phyloP scores from a whole-genome alignment of 768 basidiomycete genomes.

The Tylopilus balloui region DNA sequence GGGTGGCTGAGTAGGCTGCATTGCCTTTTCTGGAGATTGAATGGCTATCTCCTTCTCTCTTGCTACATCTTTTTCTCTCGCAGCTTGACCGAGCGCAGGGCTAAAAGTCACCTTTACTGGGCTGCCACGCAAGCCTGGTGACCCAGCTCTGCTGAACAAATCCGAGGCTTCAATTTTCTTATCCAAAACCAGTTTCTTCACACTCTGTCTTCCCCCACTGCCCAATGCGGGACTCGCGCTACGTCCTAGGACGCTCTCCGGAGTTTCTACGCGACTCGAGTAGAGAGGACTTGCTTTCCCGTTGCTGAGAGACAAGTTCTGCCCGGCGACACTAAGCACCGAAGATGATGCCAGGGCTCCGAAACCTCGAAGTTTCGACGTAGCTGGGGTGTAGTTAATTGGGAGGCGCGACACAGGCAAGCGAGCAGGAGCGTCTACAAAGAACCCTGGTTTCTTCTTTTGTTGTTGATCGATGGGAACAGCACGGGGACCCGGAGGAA shows the following conservation, averaged over 20 bases:
- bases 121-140: constrained; percentile 29
- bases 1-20: constrained; percentile 31
- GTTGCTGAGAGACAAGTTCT: constrained; percentile 44
- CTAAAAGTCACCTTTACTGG: constrained; percentile 62
- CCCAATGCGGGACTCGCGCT: constrained; percentile 63
- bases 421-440: constrained; percentile 73
- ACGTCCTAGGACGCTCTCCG: constrained; percentile 57
- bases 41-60: constrained; percentile 32
- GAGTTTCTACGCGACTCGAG: constrained; percentile 46
- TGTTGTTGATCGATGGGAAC: constrained; percentile 54
- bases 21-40: constrained; percentile 13
- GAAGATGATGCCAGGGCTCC: constrained; percentile 39
- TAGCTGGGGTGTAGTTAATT: constrained; percentile 59
- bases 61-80: constrained; percentile 66
- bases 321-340: constrained; percentile 28
- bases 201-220: constrained; percentile 69
- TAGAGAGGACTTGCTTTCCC: constrained; percentile 55
- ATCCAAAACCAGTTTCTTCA: constrained; percentile 89
- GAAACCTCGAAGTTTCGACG: constrained; percentile 69
- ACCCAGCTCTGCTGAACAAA: constrained; percentile 51
- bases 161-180: constrained; percentile 77
- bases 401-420: constrained; percentile 62
- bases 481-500: constrained; percentile 65
- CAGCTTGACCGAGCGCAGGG: constrained; percentile 68
- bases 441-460: constrained; percentile 75